These are phyloP conservation scores for Pharus latifolius DNA, from an alignment of 176 grass and related monocot genomes.

Conservation along the genomic window DNA sequence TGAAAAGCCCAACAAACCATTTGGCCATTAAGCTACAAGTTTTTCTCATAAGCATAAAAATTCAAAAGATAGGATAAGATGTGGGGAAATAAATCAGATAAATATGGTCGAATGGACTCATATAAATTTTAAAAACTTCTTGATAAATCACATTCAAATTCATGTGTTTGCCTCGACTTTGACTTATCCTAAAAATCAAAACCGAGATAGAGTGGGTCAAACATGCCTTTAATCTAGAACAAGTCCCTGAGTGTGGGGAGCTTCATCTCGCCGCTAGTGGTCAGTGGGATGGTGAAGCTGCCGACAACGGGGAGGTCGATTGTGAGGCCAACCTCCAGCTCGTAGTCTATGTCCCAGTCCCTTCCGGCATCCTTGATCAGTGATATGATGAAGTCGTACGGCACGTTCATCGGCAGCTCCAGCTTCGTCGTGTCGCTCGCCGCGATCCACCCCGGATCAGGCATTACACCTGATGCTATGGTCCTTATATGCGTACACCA, in stretches of 20 bases:
- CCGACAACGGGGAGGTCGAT: conserved; percentile 63
- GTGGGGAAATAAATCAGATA: no score
- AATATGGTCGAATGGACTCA: no score
- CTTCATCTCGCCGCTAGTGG: conserved; percentile 64
- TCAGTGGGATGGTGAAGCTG: conserved; percentile 76
- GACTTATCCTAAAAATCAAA: no score
- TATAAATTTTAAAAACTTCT: no score
- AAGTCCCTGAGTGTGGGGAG: conserved; percentile 63
- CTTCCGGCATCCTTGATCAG: conserved; percentile 42
- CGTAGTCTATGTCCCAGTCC: conserved; percentile 90
- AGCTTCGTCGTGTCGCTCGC: conserved; percentile 51
- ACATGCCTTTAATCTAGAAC: conserved; percentile 30
- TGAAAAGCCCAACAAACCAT: no score
- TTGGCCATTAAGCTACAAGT: no score
- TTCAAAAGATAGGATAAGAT: no score
- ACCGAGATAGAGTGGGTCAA: no score
- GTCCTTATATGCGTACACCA: no score
- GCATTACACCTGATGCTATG: conserved; percentile 54
- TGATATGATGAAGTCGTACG: conserved; percentile 63
- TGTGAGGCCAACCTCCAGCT: conserved; percentile 45
- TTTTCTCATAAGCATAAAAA: no score
- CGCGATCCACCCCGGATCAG: conserved; percentile 74
- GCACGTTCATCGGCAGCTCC: conserved; percentile 68
- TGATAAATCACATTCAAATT: no score
- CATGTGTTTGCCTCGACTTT: no score